Evolutionary conservation across 148 eudicot species (phyloP), one percentile per base, ranked within the genome.

Genomic region (Nyssa sinensis): DNA sequence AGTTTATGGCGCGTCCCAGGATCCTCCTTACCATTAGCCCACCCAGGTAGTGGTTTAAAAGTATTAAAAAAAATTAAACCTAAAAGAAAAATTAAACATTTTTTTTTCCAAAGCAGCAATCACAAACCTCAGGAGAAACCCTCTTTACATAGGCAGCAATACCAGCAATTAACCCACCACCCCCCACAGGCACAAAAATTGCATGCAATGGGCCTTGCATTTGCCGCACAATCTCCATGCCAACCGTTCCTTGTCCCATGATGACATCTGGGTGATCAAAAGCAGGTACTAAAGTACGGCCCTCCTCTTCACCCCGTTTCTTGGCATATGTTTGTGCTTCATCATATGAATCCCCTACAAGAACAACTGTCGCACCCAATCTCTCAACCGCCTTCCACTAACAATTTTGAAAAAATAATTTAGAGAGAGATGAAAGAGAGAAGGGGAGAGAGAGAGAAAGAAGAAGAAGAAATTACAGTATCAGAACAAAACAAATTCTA

Each of bases 141-240:
- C 94, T 88, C 81, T 96, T 96, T 61, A 96, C 80, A 76, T 89
- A 96, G 24, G 98, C 97, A 74, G 99, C 99, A 86, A 96, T 87
- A 68, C 99, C 99, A 70, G 98, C 98, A 61, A 96, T 91, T 44
- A 96, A 82, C 63, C 99, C 99, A 73, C 99, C 99, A 60, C 99
- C 99, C 24, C 99, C 99, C 21, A 96, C 86, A 28, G 99, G 99
- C 69, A 96, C 99, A 77, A 96, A 96, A 14, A 96, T 88, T 12
- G 99, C 99, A 74, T 96, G 91, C 44, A 96, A 23, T 7, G 90
- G 89, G 41, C 70, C 85, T 75, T 87, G 82, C 77, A 88, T 76
- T 75, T 95, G 97, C 21, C 90, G 88, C 60, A 82, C 81, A 79
- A 96, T 96, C 88, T 96, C 99, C 98, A 93, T 93, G 70, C 99